A percentile compares a stretch with the other conserved stretches of the same genome.
Evolutionary conservation across 108 stramenopile genomes (phyloP).

Genomic region (Nitzschia sp.): DNA sequence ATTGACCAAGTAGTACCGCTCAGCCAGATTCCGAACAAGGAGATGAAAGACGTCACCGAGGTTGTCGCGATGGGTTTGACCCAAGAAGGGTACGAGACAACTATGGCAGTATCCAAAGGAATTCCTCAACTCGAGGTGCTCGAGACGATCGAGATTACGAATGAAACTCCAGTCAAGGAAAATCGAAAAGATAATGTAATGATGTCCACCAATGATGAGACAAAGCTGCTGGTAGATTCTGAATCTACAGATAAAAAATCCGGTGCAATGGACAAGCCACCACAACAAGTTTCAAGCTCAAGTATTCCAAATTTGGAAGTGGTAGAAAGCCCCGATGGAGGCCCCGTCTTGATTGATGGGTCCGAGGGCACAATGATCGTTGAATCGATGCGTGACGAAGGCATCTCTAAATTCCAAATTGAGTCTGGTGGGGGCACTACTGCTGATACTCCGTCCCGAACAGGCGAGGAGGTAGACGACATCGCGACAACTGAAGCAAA

Average conservation of each 20-base stretch:
- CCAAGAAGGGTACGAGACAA: slow-evolving; percentile 46
- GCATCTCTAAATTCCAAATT: too few species aligned
- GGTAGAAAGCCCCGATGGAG: neutral
- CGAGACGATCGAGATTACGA: slow-evolving; percentile 53
- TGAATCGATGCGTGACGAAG: too few species aligned
- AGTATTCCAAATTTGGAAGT: neutral
- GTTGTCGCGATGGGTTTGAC: slow-evolving; percentile 13
- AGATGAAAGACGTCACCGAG: slow-evolving; percentile 41
- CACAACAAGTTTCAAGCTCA: neutral
- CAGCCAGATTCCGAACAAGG: too few species aligned
- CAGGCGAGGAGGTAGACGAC: neutral
- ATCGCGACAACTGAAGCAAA: too few species aligned
- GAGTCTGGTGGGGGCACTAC: too few species aligned
- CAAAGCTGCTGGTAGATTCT: too few species aligned
- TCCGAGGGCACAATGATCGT: neutral
- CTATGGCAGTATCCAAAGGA: slow-evolving; percentile 44
- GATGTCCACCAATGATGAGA: too few species aligned
- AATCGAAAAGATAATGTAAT: slow-evolving; percentile 1
- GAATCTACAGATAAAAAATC: neutral
- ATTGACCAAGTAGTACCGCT: too few species aligned
- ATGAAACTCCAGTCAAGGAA: slow-evolving; percentile 37
- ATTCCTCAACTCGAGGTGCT: slow-evolving; percentile 42
- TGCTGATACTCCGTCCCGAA: neutral
- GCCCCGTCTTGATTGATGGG: neutral
- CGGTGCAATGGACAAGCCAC: neutral